A percentile compares a stretch with the other conserved stretches of the same genome.
Evolutionary conservation across 192 early-diverging fungal species (phyloP).

Genomic region (Coemansia furcata): DNA sequence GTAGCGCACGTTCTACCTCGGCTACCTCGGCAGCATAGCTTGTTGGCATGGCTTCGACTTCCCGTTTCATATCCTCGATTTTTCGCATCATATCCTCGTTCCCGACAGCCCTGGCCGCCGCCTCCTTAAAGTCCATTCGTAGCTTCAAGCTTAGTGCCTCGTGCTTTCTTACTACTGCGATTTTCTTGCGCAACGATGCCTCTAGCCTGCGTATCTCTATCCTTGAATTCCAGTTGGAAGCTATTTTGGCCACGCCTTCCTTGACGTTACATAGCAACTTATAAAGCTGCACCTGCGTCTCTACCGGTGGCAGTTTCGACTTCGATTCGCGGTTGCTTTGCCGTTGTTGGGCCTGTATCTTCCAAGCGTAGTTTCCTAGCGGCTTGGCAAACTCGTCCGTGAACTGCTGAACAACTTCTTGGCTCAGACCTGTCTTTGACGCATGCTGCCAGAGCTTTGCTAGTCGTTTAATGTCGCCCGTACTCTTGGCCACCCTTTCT

Average conservation of each 20-base stretch:
- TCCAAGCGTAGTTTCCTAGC: background rate
- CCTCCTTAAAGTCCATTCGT: background rate
- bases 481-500: background rate
- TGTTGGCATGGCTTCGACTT: background rate
- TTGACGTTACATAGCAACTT: background rate
- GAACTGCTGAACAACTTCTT: background rate
- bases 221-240: background rate
- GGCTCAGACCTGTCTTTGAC: background rate
- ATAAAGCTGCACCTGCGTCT: background rate
- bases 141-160: background rate
- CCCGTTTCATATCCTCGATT: background rate
- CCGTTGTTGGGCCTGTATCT: background rate
- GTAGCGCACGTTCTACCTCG: background rate
- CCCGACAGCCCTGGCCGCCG: background rate
- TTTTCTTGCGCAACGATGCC: background rate
- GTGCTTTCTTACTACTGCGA: background rate
- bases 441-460: background rate
- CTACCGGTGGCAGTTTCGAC: background rate
- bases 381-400: background rate
- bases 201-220: background rate
- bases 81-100: background rate
- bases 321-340: background rate
- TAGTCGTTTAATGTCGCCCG: background rate
- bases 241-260: background rate
- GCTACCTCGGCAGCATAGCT: background rate